Conservation (phyloP, 306 rosid genomes). For the Lablab purpureus region DNA sequence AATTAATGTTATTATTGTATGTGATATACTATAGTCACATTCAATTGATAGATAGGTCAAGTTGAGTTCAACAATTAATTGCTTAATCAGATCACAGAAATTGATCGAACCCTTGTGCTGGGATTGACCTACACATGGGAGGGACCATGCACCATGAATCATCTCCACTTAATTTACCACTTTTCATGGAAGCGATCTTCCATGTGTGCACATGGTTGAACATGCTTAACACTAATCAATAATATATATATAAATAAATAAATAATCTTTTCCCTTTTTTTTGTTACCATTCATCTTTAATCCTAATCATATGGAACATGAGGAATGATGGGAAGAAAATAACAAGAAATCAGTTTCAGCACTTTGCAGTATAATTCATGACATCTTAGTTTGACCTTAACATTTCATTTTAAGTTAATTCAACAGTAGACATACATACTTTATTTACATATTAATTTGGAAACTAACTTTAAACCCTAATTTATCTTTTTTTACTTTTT, state of each 20-base stretch:
- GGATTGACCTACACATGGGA: conserved; percentile 58
- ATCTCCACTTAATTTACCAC: conserved; percentile 40
- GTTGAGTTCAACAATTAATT: conserved; percentile 51
- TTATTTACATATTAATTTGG: background rate
- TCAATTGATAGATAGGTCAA: conserved; percentile 45
- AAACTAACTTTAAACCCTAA: background rate
- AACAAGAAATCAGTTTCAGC: background rate
- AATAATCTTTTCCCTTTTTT: conserved; percentile 30
- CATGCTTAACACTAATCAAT: conserved; percentile 56
- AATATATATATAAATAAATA: background rate
- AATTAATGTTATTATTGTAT: conserved; percentile 35
- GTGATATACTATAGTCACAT: conserved; percentile 12
- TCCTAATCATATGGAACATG: conserved; percentile 28
- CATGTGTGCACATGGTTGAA: conserved; percentile 79
- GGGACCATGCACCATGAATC: conserved; percentile 59
- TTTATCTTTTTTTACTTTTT: too few species aligned
- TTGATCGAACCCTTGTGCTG: conserved; percentile 40
- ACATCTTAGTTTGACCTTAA: conserved; percentile 14
- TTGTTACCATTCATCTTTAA: conserved; percentile 16
- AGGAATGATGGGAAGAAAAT: conserved; percentile 38
- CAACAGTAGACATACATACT: background rate
- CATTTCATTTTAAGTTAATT: background rate
- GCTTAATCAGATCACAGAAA: conserved; percentile 41
- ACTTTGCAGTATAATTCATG: background rate
- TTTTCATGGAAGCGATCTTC: conserved; percentile 48